These are phyloP conservation scores for Dryas drummondii DNA, from an alignment of 306 rosid species.

Conservation along the genomic window DNA sequence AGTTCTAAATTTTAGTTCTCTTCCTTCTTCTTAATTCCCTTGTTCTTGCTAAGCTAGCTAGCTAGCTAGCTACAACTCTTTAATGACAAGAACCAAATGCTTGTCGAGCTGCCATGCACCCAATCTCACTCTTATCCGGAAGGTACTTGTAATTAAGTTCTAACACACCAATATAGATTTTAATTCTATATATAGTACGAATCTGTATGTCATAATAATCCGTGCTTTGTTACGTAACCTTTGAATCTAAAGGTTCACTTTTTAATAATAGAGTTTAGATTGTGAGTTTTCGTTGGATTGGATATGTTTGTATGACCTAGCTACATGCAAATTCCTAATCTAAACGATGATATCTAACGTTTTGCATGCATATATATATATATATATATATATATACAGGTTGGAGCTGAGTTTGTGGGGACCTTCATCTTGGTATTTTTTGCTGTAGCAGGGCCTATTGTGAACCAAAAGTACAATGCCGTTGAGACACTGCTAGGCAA, in stretches of 20 bases:
- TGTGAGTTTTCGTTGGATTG: no score
- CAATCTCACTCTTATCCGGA: slow-evolving; percentile 4
- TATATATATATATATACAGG: neutral
- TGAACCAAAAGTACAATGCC: slow-evolving; percentile 37
- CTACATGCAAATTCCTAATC: no score
- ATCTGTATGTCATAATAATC: no score
- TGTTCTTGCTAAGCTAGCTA: neutral
- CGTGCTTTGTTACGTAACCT: no score
- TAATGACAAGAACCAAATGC: slow-evolving; percentile 10
- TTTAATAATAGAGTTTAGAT: no score
- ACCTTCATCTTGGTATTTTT: slow-evolving; percentile 54
- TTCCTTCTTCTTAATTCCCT: neutral
- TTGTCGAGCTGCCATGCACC: neutral
- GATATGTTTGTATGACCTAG: no score
- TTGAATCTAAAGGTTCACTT: no score
- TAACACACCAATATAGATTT: no score
- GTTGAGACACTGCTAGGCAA: slow-evolving; percentile 36
- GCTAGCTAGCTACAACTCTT: neutral
- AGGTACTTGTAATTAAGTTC: neutral
- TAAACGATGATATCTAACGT: no score
- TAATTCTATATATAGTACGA: no score
- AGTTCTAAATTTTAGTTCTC: neutral
- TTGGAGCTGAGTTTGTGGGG: slow-evolving; percentile 53
- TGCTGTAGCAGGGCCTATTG: slow-evolving; percentile 39
- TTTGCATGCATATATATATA: no score